These are phyloP conservation scores for Cladosporium colombiae DNA, from an alignment of 2,329 filamentous ascomycete species.

Conservation along the genomic window DNA sequence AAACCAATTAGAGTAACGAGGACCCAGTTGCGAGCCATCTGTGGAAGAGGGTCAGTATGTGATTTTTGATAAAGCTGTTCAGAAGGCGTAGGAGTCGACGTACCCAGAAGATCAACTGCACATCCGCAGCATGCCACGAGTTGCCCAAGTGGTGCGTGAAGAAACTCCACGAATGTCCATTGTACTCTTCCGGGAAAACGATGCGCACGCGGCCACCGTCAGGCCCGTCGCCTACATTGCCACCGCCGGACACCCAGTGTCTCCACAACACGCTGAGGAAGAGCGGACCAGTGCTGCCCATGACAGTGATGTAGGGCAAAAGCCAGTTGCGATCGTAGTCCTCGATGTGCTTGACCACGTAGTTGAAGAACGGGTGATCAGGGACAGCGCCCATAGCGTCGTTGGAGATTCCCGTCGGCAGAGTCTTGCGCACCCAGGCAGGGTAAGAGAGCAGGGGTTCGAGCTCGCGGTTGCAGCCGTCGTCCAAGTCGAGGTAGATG, in stretches of 20 bases:
- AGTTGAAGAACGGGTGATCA: slow-evolving; percentile 72
- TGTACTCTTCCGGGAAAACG: slow-evolving; percentile 71
- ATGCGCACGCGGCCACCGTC: slow-evolving; percentile 60
- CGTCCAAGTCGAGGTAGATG: slow-evolving; percentile 79
- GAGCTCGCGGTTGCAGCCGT: slow-evolving; percentile 65
- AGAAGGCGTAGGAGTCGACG: slow-evolving; percentile 23
- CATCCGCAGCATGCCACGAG: slow-evolving; percentile 66
- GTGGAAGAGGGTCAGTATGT: neutral
- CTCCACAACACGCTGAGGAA: slow-evolving; percentile 77
- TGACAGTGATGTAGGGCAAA: slow-evolving; percentile 73
- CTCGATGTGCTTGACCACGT: slow-evolving; percentile 67
- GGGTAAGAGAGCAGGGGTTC: slow-evolving; percentile 67
- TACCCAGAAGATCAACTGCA: slow-evolving; percentile 66
- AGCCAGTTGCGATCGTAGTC: slow-evolving; percentile 70
- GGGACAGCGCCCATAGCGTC: slow-evolving; percentile 75
- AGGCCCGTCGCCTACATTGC: slow-evolving; percentile 42
- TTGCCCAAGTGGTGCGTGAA: slow-evolving; percentile 67
- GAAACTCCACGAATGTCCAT: slow-evolving; percentile 68
- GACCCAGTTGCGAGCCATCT: slow-evolving; percentile 54
- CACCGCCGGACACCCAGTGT: slow-evolving; percentile 63
- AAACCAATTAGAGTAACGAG: slow-evolving; percentile 56
- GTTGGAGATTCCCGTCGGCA: slow-evolving; percentile 77
- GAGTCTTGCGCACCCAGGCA: slow-evolving; percentile 69
- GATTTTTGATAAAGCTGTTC: neutral
- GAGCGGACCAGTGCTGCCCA: slow-evolving; percentile 75